A percentile compares a stretch with the other conserved stretches of the same genome.
phyloP scores from a whole-genome alignment of 192 early-diverging fungal genomes.

The Bifiguratus adelaidae region DNA sequence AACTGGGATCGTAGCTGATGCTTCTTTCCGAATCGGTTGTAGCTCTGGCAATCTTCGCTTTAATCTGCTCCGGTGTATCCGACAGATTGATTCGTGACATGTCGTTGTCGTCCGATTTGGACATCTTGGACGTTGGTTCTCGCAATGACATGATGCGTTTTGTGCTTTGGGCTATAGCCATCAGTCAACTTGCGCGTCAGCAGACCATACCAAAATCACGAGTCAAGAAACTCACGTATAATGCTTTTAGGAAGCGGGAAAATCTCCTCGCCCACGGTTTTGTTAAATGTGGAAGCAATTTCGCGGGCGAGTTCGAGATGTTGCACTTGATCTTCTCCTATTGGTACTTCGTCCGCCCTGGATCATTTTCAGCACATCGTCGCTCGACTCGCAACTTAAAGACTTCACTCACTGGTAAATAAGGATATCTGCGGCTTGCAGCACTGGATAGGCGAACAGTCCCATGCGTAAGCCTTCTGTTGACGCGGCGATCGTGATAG shows the following conservation, averaged over 20 bases:
- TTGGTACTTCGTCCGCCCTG: constrained; percentile 73
- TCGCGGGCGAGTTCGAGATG: constrained; percentile 85
- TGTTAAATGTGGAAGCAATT: constrained; percentile 68
- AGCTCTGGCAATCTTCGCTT: constrained; percentile 56
- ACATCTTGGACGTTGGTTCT: constrained; percentile 76
- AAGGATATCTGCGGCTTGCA: constrained; percentile 88
- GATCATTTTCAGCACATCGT: background rate
- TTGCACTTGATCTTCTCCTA: constrained; percentile 90
- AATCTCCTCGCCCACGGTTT: constrained; percentile 39
- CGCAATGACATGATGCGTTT: constrained; percentile 82
- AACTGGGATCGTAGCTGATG: constrained; percentile 59
- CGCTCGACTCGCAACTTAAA: background rate
- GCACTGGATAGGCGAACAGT: constrained; percentile 80
- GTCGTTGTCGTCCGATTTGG: constrained; percentile 69
- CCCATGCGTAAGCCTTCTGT: constrained; percentile 53
- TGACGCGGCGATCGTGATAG: constrained; percentile 26
- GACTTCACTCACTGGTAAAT: constrained; percentile 53
- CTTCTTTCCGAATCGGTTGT: constrained; percentile 54
- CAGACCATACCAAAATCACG: too few species aligned
- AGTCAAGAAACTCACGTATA: constrained; percentile 34
- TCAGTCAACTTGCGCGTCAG: too few species aligned
- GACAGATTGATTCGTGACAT: constrained; percentile 63
- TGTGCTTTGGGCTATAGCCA: constrained; percentile 17
- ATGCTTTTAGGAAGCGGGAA: constrained; percentile 62
- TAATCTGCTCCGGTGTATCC: constrained; percentile 58